Evolutionary conservation across 2,329 filamentous ascomycete species (phyloP).

Genomic region (Sordariomycetes sp.): DNA sequence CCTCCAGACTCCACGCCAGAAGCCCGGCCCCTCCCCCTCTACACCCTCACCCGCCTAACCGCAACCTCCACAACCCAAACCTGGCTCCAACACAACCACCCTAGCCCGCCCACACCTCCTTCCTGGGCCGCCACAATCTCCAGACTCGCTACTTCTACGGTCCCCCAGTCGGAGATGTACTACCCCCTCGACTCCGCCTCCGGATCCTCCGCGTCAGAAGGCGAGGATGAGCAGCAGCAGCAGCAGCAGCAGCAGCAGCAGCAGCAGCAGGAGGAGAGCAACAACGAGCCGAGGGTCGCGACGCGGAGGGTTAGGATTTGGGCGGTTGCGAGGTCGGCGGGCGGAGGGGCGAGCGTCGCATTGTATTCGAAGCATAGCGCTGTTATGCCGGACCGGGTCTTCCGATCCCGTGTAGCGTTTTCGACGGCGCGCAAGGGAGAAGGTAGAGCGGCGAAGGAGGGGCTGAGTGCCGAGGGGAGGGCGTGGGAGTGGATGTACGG

Average conservation of each 20-base stretch:
- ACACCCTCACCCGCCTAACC: conserved; percentile 38
- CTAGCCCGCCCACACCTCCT: background rate
- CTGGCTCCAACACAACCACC: conserved; percentile 38
- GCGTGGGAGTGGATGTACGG: conserved; percentile 49
- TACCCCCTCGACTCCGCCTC: conserved; percentile 3
- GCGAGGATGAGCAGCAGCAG: conserved; percentile 10
- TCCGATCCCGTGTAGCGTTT: conserved; percentile 22
- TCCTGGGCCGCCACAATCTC: background rate
- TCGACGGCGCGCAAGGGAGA: conserved; percentile 9
- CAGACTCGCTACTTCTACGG: background rate
- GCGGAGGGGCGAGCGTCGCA: conserved; percentile 34
- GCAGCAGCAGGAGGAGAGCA: conserved; percentile 12
- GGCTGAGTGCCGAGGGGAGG: conserved; percentile 37
- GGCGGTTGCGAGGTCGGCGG: conserved; percentile 37
- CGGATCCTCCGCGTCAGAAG: background rate
- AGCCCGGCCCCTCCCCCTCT: conserved; percentile 14
- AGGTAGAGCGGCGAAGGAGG: background rate
- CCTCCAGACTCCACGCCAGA: conserved; percentile 9
- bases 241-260: no score
- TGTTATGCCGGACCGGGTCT: conserved; percentile 29
- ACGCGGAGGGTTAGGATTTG: conserved; percentile 37
- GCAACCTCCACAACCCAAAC: conserved; percentile 34
- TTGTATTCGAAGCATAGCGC: conserved; percentile 35
- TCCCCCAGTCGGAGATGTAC: background rate
- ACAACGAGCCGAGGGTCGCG: conserved; percentile 16